Evolutionary conservation across 345 rosid genomes (phyloP), one percentile per base, ranked within the genome.

Genomic region (Barbarea vulgaris): DNA sequence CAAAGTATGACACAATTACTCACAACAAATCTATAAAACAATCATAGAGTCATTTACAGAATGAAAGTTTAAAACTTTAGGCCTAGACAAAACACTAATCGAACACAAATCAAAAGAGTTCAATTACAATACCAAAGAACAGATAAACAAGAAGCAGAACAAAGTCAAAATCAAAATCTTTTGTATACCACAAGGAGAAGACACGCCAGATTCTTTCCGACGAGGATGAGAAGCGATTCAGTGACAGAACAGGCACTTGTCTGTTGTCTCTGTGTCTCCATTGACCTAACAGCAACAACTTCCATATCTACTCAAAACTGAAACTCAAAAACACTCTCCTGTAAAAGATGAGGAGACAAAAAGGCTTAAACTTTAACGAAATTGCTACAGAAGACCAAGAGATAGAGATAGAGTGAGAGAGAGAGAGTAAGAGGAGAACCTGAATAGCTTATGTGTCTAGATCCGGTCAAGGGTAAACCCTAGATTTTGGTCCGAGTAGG

Each of bases 121-220:
- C 39, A 56, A 56, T 9, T 30, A 28, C 13, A 30, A 4, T n/a
- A 19, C 21, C 4, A 10, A 1, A 14, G 7, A 1, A 33, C 64
- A 58, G 44, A 58, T 39, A 58, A 58, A 34, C 9, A 57, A 18
- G 42, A 19, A 34, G 27, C 15, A 44, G 47, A 62, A 52, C 9
- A 51, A 51, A 25, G 15, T 28, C 5, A 27, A 17, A 15, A 7
- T 11, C 47, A 7, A 48, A 27, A 9, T 6, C 33, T 4, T 7
- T 28, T 63, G 22, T 66, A 70, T 87, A 85, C 87, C 85, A 70
- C 63, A 66, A 80, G 78, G 76, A 80, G 77, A 21, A 83, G 70
- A 82, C 78, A 80, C 67, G 84, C 76, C n/a, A 87, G 82, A 80
- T 83, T 83, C 76, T 73, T 83, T 36, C 72, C 80, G 57, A 71